phyloP scores from a whole-genome alignment of 768 basidiomycete species.

The Sarcodon sp. region DNA sequence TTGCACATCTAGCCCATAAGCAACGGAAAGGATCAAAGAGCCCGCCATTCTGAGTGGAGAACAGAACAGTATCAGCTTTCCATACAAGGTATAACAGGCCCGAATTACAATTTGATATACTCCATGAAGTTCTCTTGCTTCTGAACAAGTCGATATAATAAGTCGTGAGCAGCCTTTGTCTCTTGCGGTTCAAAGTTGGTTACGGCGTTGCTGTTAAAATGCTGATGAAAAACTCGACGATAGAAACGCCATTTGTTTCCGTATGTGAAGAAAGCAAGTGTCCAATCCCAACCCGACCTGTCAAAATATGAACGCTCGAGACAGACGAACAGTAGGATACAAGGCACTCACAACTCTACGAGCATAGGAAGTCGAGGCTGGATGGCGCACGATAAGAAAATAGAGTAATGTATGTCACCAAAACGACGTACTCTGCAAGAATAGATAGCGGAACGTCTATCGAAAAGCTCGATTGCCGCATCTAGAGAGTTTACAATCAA shows the following conservation, averaged over 20 bases:
- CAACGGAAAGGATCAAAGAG: conserved; percentile 13
- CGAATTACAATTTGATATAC: not conserved
- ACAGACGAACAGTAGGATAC: too few relatives aligned
- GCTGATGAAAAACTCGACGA: not conserved
- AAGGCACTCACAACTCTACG: too few relatives aligned
- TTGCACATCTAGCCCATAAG: conserved; percentile 15
- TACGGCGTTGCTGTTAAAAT: not conserved
- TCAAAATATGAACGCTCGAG: too few relatives aligned
- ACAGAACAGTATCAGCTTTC: too few relatives aligned
- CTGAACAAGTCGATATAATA: not conserved
- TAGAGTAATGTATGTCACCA: too few relatives aligned
- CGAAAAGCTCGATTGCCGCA: conserved; percentile 16
- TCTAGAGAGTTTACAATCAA: conserved; percentile 16
- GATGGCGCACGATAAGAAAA: too few relatives aligned
- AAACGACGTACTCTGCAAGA: conserved; percentile 12
- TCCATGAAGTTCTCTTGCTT: not conserved
- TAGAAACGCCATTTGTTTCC: not conserved
- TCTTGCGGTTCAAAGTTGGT: not conserved
- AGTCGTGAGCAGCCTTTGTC: not conserved
- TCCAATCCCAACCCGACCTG: not conserved
- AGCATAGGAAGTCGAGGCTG: too few relatives aligned
- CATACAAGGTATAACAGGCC: not conserved
- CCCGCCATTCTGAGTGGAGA: conserved; percentile 12
- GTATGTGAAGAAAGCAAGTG: not conserved
- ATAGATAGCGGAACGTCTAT: conserved; percentile 17